Evolutionary conservation across 139 green algal species (phyloP).

Genomic region (Coelastrella sp.): DNA sequence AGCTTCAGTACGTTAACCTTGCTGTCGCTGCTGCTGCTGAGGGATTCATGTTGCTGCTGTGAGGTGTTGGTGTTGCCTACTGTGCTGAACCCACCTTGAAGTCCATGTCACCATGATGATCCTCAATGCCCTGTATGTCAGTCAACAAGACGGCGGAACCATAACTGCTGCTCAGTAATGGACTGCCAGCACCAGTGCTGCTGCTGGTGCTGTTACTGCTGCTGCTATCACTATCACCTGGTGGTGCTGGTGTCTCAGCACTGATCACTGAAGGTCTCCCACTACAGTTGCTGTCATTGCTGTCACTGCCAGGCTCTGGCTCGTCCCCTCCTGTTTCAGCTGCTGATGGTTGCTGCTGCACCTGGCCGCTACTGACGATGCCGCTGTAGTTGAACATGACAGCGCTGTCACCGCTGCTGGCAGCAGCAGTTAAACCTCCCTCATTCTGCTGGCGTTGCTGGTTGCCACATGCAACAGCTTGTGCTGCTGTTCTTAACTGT

Average conservation of each 20-base stretch:
- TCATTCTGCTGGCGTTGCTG: background rate
- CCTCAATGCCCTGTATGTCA: constrained; percentile 74
- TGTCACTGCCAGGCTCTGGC: too few species aligned
- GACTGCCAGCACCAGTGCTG: background rate
- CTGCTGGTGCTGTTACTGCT: background rate
- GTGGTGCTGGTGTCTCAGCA: background rate
- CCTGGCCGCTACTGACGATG: background rate
- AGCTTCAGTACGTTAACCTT: too few species aligned
- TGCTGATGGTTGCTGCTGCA: background rate
- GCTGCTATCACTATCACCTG: background rate
- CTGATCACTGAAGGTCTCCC: background rate
- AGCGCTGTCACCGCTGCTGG: background rate
- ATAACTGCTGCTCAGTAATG: constrained; percentile 19
- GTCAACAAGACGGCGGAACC: constrained; percentile 47
- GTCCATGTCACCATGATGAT: constrained; percentile 78
- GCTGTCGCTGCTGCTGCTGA: background rate
- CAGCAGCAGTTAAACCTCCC: background rate
- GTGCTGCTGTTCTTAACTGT: constrained; percentile 2
- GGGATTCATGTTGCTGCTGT: background rate
- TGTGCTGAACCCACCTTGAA: constrained; percentile 62
- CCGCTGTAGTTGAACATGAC: background rate
- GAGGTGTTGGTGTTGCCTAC: background rate
- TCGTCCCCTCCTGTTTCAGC: background rate
- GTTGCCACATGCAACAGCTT: background rate
- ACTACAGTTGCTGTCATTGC: too few species aligned